Base-by-base conservation (phyloP, 2,329 filamentous ascomycete species). In the Aspergillus sp. region DNA sequence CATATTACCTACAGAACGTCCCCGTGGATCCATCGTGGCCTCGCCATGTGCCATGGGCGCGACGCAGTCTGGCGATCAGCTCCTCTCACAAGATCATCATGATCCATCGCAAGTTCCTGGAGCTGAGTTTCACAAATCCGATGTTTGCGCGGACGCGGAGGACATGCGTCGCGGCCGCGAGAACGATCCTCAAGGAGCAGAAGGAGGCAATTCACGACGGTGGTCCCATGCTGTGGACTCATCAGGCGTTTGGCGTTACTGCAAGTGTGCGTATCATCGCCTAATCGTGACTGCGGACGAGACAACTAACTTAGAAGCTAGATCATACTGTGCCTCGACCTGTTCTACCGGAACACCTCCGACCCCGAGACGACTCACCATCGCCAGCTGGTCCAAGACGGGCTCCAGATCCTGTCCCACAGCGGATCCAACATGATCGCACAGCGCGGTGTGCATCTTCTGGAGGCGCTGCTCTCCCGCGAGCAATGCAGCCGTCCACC, bases 21-120 rank as follows among this genome's bases (percentile, higher is more conserved):
- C 68, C 70, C 2, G 42, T 69, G 1, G 61, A 71, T 41, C 63
- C 71, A 5, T 53, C 61, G 3, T 76, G 75, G 74, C 75, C 74
- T 7, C 58, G 56, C 20, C 77, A 73, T 62, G 64, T 74, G 2
- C 63, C 58, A 2, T 76, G 73, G 74, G 73, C 72, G 1, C 64
- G 71, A 49, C 65, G 68, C 40, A 62, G 71, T 23, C 60, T 74
- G 14, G 68, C 71, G 7, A 70, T 74, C 14, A 74, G 71, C 23
- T 62, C 65, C 9, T 67, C 69, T 7, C 74, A 77, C 36, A 77
- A 77, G 52, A 69, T 75, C n/a, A 76, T 77, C 54, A 76, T 76
- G 74, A 68, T 75, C 4, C 72, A 76, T 48, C 68, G 76, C 41
- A 71, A 68, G 36, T 77, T 76, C 49, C 58, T 77, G 2, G 71